Conservation (phyloP, 352 stramenopile species). For the Pythium dissotocum region DNA sequence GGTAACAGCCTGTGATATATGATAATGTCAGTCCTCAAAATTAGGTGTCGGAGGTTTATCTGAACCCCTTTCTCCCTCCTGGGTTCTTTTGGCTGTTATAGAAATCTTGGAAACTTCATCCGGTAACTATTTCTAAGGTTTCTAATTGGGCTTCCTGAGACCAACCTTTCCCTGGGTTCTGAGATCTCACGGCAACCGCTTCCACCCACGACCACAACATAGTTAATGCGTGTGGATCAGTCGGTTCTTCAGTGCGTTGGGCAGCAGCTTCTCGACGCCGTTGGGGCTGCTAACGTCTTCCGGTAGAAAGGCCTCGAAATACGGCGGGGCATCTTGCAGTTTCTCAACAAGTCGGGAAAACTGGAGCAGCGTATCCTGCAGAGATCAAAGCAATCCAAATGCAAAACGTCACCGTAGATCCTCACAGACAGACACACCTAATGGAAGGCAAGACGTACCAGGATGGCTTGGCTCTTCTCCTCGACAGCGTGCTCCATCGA, state of each 20-base stretch:
- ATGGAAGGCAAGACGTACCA: slow-evolving; percentile 28
- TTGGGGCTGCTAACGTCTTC: slow-evolving; percentile 1
- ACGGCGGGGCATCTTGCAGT: slow-evolving; percentile 47
- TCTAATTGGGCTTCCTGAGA: background rate
- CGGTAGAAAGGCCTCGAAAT: slow-evolving; percentile 38
- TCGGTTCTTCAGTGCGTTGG: slow-evolving; percentile 8
- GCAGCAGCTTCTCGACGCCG: slow-evolving; percentile 9
- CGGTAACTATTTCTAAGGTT: background rate
- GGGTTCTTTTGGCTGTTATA: background rate
- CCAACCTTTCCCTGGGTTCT: background rate
- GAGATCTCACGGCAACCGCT: background rate
- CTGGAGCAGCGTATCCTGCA: slow-evolving; percentile 57
- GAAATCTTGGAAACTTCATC: background rate
- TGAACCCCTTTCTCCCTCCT: slow-evolving; percentile 7
- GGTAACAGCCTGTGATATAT: slow-evolving; percentile 1
- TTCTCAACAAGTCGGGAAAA: slow-evolving; percentile 60
- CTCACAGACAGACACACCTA: background rate
- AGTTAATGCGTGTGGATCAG: slow-evolving; percentile 8
- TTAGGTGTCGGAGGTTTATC: slow-evolving; percentile 15
- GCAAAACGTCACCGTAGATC: background rate
- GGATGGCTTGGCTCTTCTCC: slow-evolving; percentile 52
- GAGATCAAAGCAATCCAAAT: background rate
- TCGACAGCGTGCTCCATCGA: slow-evolving; percentile 51
- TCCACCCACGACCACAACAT: too few relatives aligned
- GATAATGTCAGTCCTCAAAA: background rate